Conservation (phyloP, 352 stramenopile species). For the Salisapilia sapeloensis region DNA sequence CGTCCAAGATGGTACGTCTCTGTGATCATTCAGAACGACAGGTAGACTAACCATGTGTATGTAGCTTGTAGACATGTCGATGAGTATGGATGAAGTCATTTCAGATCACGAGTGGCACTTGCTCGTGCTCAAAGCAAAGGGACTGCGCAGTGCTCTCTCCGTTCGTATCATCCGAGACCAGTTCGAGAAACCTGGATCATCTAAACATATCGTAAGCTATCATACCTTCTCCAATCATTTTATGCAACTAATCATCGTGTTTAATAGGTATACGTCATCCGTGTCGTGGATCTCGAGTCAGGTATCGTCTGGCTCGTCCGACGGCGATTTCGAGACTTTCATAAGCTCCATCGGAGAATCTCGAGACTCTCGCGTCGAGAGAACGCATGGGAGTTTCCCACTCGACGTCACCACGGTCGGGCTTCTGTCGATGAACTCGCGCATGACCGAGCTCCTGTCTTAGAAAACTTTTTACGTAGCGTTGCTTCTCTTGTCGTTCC, state of each 20-base stretch:
- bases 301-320: constrained; percentile 72
- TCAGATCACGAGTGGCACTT: constrained; percentile 78
- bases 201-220: constrained; percentile 44
- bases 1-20: constrained; percentile 54
- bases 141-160: constrained; percentile 19
- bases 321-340: constrained; percentile 65
- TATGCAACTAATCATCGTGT: neutral
- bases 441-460: constrained; percentile 40
- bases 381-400: constrained; percentile 52
- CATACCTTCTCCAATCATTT: neutral
- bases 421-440: constrained; percentile 43
- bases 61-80: constrained; percentile 66
- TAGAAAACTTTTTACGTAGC: constrained; percentile 65
- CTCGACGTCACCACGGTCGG: constrained; percentile 29
- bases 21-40: neutral
- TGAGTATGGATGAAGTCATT: constrained; percentile 75
- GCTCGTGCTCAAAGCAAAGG: constrained; percentile 67
- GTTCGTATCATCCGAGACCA: constrained; percentile 64
- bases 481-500: constrained; percentile 55
- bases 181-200: constrained; percentile 22
- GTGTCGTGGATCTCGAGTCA: constrained; percentile 71
- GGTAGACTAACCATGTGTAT: constrained; percentile 1
- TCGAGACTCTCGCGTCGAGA: constrained; percentile 48
- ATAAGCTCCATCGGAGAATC: constrained; percentile 74
- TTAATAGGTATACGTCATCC: constrained; percentile 66